A percentile compares a stretch with the other conserved stretches of the same genome.
Conservation (phyloP, 2,329 filamentous ascomycete genomes). For the Cladobotryum mycophilum region DNA sequence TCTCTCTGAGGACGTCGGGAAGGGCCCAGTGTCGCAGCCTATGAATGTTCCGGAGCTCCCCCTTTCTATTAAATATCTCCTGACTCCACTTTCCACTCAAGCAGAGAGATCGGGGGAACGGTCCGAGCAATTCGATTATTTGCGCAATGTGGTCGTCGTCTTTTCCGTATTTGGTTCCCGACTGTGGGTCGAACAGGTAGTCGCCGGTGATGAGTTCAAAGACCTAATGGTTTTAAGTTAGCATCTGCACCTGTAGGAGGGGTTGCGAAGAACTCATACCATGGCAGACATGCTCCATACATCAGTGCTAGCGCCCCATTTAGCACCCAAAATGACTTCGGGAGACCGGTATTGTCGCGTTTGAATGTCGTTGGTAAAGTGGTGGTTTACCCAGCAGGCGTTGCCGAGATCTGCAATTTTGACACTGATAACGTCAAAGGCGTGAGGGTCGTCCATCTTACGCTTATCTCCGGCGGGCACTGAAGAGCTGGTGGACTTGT, state of each 20-base stretch:
- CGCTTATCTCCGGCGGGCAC: constrained; percentile 56
- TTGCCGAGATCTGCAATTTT: constrained; percentile 99
- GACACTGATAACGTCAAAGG: constrained; percentile 79
- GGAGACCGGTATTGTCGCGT: constrained; percentile 95
- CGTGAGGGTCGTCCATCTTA: constrained; percentile 50
- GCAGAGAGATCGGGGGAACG: constrained; percentile 88
- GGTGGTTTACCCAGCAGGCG: constrained; percentile 96
- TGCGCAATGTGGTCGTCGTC: constrained; percentile 99
- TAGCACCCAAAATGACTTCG: constrained; percentile 91
- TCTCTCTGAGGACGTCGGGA: constrained; percentile 86
- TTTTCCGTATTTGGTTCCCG: constrained; percentile 97
- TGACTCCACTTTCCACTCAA: constrained; percentile 94
- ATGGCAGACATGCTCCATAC: constrained; percentile 99
- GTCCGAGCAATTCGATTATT: constrained; percentile 92
- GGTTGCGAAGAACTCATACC: constrained; percentile 50
- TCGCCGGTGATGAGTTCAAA: constrained; percentile 98
- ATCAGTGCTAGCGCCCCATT: constrained; percentile 99
- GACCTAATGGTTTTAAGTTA: constrained; percentile 49
- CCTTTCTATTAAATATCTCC: constrained; percentile 97
- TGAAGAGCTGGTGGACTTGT: constrained; percentile 55
- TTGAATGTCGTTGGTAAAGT: constrained; percentile 99
- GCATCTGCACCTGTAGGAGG: constrained; percentile 7
- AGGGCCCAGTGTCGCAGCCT: constrained; percentile 92
- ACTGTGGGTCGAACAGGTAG: constrained; percentile 97
- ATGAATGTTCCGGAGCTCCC: constrained; percentile 95